phyloP scores from a whole-genome alignment of 2,329 filamentous ascomycete genomes.

The Berkeleyomyces basicola region DNA sequence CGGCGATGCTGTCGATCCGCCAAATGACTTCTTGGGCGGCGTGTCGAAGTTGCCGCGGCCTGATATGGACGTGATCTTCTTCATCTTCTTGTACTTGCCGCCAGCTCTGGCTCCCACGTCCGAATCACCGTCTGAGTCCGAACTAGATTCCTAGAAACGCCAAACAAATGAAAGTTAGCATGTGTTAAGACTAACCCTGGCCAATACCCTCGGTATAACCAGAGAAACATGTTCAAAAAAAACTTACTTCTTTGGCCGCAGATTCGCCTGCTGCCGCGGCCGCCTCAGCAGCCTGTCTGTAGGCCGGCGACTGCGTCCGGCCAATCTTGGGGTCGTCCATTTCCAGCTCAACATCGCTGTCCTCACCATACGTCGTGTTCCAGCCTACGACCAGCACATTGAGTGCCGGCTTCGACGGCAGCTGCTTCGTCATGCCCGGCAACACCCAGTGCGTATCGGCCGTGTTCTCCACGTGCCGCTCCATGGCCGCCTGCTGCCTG shows the following conservation, averaged over 20 bases:
- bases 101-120: constrained; percentile 2
- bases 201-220: too few relatives aligned
- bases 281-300: constrained; percentile 16
- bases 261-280: background rate
- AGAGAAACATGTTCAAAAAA: background rate
- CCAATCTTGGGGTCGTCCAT: constrained; percentile 19
- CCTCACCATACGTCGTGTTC: constrained; percentile 30
- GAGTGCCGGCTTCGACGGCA: constrained; percentile 24
- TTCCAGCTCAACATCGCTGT: constrained; percentile 19
- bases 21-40: constrained; percentile 3
- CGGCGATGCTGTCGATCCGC: constrained; percentile 11
- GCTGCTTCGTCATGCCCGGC: constrained; percentile 27
- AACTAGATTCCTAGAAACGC: constrained; percentile 14
- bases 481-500: constrained; percentile 43
- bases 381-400: constrained; percentile 44
- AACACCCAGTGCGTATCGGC: constrained; percentile 66
- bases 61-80: constrained; percentile 10
- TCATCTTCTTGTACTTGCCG: constrained; percentile 10
- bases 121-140: constrained; percentile 7
- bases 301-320: constrained; percentile 23
- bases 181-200: too few relatives aligned
- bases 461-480: constrained; percentile 42
- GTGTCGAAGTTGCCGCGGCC: constrained; percentile 6
- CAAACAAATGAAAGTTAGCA: background rate
- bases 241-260: constrained; percentile 18